A percentile compares a stretch with the other conserved stretches of the same genome.
phyloP scores from a whole-genome alignment of 805 yeast genomes.

The Kazachstania psychrophila region DNA sequence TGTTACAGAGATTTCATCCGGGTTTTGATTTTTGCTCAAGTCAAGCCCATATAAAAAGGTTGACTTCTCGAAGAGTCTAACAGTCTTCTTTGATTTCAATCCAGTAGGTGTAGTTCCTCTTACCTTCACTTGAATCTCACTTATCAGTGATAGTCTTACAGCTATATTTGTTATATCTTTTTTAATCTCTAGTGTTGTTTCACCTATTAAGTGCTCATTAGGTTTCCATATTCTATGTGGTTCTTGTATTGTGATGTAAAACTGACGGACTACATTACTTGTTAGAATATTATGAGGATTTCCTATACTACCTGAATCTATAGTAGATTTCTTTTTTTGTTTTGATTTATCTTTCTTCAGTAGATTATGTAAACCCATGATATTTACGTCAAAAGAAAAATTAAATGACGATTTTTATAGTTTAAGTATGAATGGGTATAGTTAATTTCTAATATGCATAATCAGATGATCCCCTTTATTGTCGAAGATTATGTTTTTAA shows the following conservation, averaged over 20 bases:
- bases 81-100: constrained; percentile 44
- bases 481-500: too few relatives aligned
- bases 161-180: constrained; percentile 42
- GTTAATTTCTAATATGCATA: too few relatives aligned
- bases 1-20: too few relatives aligned
- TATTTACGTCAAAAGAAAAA: too few relatives aligned
- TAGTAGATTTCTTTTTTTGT: not conserved
- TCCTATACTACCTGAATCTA: not conserved
- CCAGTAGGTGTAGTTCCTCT: constrained; percentile 36
- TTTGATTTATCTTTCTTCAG: constrained; percentile 1
- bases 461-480: too few relatives aligned
- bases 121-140: constrained; percentile 47
- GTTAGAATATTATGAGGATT: not conserved
- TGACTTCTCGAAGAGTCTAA: constrained; percentile 48
- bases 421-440: too few relatives aligned
- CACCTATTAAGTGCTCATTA: constrained; percentile 65
- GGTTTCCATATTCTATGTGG: constrained; percentile 76
- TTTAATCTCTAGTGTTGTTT: constrained; percentile 46
- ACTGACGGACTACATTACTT: constrained; percentile 3
- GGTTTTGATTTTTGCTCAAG: not conserved
- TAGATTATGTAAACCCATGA: constrained; percentile 1
- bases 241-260: constrained; percentile 51
- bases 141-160: constrained; percentile 45
- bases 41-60: constrained; percentile 47
- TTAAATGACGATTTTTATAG: too few relatives aligned